A percentile compares a stretch with the other conserved stretches of the same genome.
These are phyloP conservation scores for Chalaropsis ovoidea DNA, from an alignment of 2,329 filamentous ascomycete species.

Conservation along the genomic window DNA sequence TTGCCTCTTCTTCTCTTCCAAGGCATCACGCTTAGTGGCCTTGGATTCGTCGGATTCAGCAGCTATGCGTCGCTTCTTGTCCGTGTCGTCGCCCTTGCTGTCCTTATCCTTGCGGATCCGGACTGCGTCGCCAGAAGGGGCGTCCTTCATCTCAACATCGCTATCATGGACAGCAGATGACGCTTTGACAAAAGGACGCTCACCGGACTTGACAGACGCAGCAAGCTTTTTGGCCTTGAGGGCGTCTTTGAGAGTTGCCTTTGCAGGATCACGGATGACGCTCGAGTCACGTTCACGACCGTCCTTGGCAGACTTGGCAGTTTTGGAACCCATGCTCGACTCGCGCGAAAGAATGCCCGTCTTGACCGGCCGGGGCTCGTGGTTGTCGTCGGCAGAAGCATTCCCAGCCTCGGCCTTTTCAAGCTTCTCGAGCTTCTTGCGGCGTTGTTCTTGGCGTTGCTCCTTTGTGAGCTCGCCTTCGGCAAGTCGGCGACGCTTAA, in stretches of 20 bases:
- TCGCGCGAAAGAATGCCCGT: conserved; percentile 21
- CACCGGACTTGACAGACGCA: conserved; percentile 15
- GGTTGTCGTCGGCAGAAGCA: conserved; percentile 38
- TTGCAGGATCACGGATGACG: conserved; percentile 26
- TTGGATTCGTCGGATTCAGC: conserved; percentile 34
- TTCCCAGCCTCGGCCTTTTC: conserved; percentile 32
- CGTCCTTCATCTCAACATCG: conserved; percentile 48
- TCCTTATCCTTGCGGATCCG: conserved; percentile 29
- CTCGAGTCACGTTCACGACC: conserved; percentile 21
- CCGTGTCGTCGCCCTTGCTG: conserved; percentile 33
- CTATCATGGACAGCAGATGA: conserved; percentile 37
- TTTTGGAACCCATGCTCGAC: conserved; percentile 12
- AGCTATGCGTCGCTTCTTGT: conserved; percentile 32
- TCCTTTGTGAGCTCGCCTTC: conserved; percentile 44
- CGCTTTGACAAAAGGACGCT: conserved; percentile 28
- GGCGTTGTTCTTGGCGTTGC: conserved; percentile 15
- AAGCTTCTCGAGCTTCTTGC: conserved; percentile 17
- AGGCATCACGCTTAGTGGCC: conserved; percentile 31
- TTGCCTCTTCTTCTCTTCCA: conserved; percentile 32
- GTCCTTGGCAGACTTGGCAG: conserved; percentile 26
- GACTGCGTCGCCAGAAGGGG: not conserved
- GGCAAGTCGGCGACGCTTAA: conserved; percentile 49
- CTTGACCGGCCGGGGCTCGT: conserved; percentile 36
- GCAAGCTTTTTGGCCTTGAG: conserved; percentile 36
- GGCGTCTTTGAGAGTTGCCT: conserved; percentile 34